Evolutionary conservation across 495 filamentous ascomycete species (phyloP).

Genomic region (Xylaria flabelliformis): DNA sequence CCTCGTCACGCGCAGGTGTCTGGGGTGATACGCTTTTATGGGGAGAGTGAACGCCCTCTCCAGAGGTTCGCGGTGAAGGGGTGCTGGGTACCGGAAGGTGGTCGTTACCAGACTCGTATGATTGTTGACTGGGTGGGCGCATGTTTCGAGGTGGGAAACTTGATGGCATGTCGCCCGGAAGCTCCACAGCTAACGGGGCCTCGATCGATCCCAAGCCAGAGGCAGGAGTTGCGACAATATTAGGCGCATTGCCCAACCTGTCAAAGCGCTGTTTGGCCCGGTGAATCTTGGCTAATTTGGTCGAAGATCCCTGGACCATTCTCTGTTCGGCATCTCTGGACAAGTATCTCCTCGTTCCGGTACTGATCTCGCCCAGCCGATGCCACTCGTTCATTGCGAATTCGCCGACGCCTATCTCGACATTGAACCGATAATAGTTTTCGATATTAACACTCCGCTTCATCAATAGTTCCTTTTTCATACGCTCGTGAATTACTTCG

Average conservation of each 20-base stretch:
- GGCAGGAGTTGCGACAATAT: conserved; percentile 39
- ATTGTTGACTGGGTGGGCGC: conserved; percentile 48
- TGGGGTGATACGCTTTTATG: conserved; percentile 40
- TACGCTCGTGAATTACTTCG: conserved; percentile 85
- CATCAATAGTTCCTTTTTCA: conserved; percentile 75
- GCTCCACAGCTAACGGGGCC: conserved; percentile 52
- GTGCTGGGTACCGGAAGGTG: conserved; percentile 43
- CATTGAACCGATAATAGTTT: conserved; percentile 97
- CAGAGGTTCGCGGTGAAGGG: conserved; percentile 53
- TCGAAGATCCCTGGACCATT: conserved; percentile 75
- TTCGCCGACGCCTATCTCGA: conserved; percentile 95
- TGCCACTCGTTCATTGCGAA: conserved; percentile 99
- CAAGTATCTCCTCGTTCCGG: conserved; percentile 87
- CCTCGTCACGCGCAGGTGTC: conserved; percentile 45
- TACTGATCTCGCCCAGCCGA: conserved; percentile 89
- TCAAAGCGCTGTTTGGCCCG: conserved; percentile 61
- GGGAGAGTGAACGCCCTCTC: conserved; percentile 43
- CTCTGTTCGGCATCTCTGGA: conserved; percentile 70
- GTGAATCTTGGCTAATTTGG: conserved; percentile 85
- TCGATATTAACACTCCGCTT: conserved; percentile 82
- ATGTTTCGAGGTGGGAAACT: conserved; percentile 36
- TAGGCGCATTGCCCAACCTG: conserved; percentile 39
- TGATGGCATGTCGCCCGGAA: conserved; percentile 53
- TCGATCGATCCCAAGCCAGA: conserved; percentile 41
- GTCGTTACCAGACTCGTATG: conserved; percentile 56